Base-by-base conservation (phyloP, 495 filamentous ascomycete species). In the Aspergillus steynii region DNA sequence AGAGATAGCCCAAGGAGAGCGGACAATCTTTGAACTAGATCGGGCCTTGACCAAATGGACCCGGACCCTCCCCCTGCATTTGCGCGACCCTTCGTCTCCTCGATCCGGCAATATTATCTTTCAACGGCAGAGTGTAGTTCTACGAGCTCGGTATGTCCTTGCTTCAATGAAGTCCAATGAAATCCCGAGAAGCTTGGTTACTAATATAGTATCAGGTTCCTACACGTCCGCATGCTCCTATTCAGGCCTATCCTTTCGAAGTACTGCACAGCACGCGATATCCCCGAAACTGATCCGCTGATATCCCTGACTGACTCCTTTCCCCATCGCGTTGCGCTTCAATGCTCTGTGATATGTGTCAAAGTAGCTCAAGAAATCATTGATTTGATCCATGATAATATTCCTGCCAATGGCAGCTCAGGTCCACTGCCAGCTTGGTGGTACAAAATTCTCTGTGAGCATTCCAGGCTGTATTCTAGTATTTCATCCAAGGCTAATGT, bases 391-490 rank as follows among this genome's bases (percentile, higher is more conserved):
- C 61, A 76, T 51, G 59, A 58, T 7, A 74, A 78, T 49, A 65
- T 76, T 5, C 73, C 73, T 4, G 31, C 59, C 1, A 70, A 78
- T 53, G 73, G 70, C 1, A 72, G 68, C 0, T 67, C 71, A n/a
- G 75, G 73, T 12, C 70, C 71, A 0, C 61, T 78, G 42, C 74
- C 75, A 5, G 74, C 74, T 1, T 78, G 74, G 73, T 78, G 75
- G 75, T 74, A 77, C 52, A 77, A 76, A 8, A 74, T 77, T 34
- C 69, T 77, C 1, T 78, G 73, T 77, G 29, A 58, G 72, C 3
- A 50, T 27, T 9, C 8, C 1, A 31, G 54, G n/a, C 15, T 27
- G 29, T 20, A 29, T 32, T 14, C 6, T n/a, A 8, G 5, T 9
- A 1, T 45, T 12, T 14, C 15, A 25, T 1, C 26, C 5, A 42